Conservation (phyloP, 1,284 basidiomycete species). For the Mycosarcoma mackinlayi region DNA sequence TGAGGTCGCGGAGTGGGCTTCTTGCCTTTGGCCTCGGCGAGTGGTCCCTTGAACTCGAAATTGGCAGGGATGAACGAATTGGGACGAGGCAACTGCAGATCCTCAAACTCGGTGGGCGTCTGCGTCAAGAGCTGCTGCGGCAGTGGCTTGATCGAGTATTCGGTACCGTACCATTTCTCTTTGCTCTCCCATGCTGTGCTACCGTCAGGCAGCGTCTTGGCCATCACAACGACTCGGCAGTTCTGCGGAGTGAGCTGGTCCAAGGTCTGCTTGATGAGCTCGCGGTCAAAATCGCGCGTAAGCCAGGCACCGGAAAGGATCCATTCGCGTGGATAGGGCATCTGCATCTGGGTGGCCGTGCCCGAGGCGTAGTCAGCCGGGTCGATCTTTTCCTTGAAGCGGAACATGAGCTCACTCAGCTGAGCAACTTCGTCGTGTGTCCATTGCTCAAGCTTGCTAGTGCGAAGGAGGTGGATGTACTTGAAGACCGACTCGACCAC, state of each 20-base stretch:
- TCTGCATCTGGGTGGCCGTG: constrained; percentile 80
- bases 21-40: constrained; percentile 35
- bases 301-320: constrained; percentile 81
- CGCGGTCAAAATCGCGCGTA: constrained; percentile 80
- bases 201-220: constrained; percentile 71
- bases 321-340: constrained; percentile 83
- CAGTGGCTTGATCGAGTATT: constrained; percentile 61
- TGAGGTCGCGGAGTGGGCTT: constrained; percentile 60
- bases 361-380: constrained; percentile 84
- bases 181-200: constrained; percentile 53
- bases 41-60: constrained; percentile 52
- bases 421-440: constrained; percentile 83
- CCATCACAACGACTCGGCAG: constrained; percentile 82
- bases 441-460: constrained; percentile 76
- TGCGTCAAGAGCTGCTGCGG: constrained; percentile 44
- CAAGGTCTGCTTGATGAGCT: constrained; percentile 77
- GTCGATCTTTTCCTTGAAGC: constrained; percentile 85
- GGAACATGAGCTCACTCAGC: constrained; percentile 82
- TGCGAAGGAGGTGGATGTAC: constrained; percentile 86
- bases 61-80: constrained; percentile 65
- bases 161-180: constrained; percentile 68
- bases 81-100: constrained; percentile 60
- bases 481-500: constrained; percentile 83
- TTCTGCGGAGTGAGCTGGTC: constrained; percentile 75
- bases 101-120: constrained; percentile 47